phyloP scores from a whole-genome alignment of 257 asterid genomes.

The Nicotiana obtusifolia region DNA sequence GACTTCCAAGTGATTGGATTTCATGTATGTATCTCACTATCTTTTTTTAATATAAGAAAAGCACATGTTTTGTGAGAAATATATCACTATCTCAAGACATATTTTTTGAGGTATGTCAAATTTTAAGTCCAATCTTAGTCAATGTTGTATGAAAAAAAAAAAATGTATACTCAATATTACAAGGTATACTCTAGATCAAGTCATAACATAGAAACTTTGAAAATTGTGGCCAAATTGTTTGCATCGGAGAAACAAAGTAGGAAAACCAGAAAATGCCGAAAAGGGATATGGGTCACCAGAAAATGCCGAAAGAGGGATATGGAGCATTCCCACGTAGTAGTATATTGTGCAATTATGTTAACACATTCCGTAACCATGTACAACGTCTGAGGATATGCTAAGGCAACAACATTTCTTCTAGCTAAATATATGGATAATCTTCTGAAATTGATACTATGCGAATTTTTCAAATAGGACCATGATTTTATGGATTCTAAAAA shows the following conservation, averaged over 20 bases:
- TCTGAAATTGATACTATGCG: conserved; percentile 2
- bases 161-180: background rate
- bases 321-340: background rate
- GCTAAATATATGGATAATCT: background rate
- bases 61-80: background rate
- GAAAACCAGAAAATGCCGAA: background rate
- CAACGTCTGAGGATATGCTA: background rate
- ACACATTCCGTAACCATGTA: background rate
- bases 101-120: background rate
- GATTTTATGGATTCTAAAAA: background rate
- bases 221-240: conserved; percentile 3
- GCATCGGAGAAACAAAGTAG: background rate
- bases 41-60: too few species aligned
- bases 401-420: background rate
- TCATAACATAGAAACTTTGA: background rate
- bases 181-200: background rate
- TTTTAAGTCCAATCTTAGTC: background rate
- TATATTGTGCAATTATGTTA: background rate
- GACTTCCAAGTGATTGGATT: background rate
- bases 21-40: background rate
- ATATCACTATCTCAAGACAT: background rate
- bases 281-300: conserved; percentile 6
- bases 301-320: conserved; percentile 2
- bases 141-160: background rate
- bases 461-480: background rate